These are phyloP conservation scores for Xerocomellus chrysenteron DNA, from an alignment of 768 basidiomycete genomes.

Conservation along the genomic window DNA sequence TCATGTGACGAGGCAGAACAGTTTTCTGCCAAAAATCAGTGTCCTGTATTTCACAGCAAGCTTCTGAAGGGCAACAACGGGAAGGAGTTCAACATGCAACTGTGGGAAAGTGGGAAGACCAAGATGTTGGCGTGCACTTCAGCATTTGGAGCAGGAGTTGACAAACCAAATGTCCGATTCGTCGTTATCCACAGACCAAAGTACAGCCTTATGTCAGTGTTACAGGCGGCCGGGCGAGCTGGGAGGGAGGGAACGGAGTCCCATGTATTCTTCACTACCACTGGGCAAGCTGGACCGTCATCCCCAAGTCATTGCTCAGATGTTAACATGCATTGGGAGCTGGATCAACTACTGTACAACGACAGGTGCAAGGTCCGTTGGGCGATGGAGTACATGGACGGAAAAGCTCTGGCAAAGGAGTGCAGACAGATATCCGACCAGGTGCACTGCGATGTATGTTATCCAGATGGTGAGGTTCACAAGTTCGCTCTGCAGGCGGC, in stretches of 20 bases:
- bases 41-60: slow-evolving; percentile 3
- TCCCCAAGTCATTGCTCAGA: neutral
- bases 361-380: neutral
- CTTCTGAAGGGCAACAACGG: neutral
- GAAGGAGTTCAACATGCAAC: neutral
- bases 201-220: neutral
- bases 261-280: slow-evolving; percentile 2
- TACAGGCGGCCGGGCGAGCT: neutral
- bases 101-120: neutral
- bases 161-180: slow-evolving; percentile 1
- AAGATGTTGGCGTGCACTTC: slow-evolving; percentile 5
- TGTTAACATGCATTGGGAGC: neutral
- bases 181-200: neutral
- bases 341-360: neutral
- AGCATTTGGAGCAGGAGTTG: slow-evolving; percentile 1
- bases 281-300: neutral
- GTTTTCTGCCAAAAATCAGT: neutral
- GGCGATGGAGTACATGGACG: slow-evolving; percentile 2
- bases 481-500: neutral
- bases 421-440: slow-evolving; percentile 2
- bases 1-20: neutral
- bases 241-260: neutral
- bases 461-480: neutral
- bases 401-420: neutral
- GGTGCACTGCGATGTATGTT: neutral